Evolutionary conservation across 2,329 filamentous ascomycete genomes (phyloP).

Genomic region (Ophiosphaerella herpotricha): DNA sequence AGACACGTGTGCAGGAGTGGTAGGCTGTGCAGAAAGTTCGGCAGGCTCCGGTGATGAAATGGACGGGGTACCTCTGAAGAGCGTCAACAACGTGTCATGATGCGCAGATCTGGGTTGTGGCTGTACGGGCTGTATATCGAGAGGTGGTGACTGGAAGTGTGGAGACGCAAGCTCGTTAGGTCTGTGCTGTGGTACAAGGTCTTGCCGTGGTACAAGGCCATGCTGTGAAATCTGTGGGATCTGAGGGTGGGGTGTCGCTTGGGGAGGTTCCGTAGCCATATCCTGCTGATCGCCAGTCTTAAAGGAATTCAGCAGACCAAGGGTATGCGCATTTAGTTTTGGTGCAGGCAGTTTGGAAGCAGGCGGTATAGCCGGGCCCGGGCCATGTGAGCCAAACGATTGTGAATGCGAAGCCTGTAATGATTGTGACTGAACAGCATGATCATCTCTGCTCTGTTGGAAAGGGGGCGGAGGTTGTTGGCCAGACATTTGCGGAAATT

Average conservation of each 20-base stretch:
- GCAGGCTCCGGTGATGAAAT: conserved; percentile 37
- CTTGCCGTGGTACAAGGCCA: conserved; percentile 21
- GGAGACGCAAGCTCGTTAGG: conserved; percentile 33
- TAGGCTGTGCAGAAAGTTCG: conserved; percentile 49
- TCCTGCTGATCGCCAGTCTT: conserved; percentile 44
- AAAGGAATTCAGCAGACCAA: conserved; percentile 64
- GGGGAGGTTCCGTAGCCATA: conserved; percentile 10
- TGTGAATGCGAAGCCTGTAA: conserved; percentile 31
- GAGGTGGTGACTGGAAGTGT: conserved; percentile 35
- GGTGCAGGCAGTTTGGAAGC: conserved; percentile 63
- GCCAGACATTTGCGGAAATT: conserved; percentile 19
- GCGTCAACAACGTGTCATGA: conserved; percentile 51
- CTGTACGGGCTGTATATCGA: conserved; percentile 34
- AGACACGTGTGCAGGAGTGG: conserved; percentile 39
- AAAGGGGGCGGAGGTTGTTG: conserved; percentile 11
- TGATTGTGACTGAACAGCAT: conserved; percentile 35
- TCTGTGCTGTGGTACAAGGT: conserved; percentile 11
- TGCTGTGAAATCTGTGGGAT: conserved; percentile 7
- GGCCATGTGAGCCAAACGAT: conserved; percentile 44
- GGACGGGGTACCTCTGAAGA: conserved; percentile 47
- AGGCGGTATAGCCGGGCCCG: conserved; percentile 54
- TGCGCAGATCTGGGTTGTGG: conserved; percentile 48
- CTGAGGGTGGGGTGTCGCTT: neutral
- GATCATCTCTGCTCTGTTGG: conserved; percentile 25
- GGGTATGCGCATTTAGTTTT: conserved; percentile 61